These are phyloP conservation scores for Stemphylium lycopersici DNA, from an alignment of 2,329 filamentous ascomycete species.

Conservation along the genomic window DNA sequence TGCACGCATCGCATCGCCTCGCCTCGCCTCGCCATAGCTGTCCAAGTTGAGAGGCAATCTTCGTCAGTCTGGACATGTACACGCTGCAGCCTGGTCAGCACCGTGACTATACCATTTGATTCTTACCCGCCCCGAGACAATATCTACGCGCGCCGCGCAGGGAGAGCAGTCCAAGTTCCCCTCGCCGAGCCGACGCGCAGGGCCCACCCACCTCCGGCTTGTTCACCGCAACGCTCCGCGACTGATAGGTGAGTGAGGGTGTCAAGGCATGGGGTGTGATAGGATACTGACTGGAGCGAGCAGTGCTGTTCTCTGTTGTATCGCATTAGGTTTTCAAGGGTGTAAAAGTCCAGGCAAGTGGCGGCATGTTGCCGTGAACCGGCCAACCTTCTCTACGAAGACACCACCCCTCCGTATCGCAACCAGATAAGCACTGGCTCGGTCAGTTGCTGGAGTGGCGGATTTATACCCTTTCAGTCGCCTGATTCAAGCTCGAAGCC, in stretches of 20 bases:
- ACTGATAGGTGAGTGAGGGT: conserved; percentile 13
- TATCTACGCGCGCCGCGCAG: conserved; percentile 3
- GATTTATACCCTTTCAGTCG: conserved; percentile 2
- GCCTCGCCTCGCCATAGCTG: background rate
- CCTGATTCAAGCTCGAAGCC: conserved; percentile 1
- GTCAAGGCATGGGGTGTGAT: background rate
- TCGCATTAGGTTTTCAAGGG: conserved; percentile 11
- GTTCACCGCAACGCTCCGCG: conserved; percentile 21
- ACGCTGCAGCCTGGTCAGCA: background rate
- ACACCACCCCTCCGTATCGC: conserved; percentile 11
- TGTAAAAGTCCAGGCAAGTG: conserved; percentile 19
- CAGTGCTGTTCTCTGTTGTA: conserved; percentile 2
- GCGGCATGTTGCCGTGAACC: conserved; percentile 39
- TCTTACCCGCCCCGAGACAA: background rate
- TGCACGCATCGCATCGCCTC: background rate
- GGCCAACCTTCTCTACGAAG: conserved; percentile 17
- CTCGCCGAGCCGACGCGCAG: conserved; percentile 12
- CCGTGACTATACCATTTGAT: background rate
- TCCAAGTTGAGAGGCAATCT: background rate
- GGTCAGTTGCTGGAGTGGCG: background rate
- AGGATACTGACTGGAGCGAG: conserved; percentile 1
- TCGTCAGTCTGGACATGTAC: background rate
- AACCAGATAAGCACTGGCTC: conserved; percentile 3
- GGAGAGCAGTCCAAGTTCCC: conserved; percentile 7
- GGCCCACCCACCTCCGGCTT: conserved; percentile 20